These are phyloP conservation scores for Syzygium oleosum DNA, from an alignment of 345 rosid species.

Conservation along the genomic window DNA sequence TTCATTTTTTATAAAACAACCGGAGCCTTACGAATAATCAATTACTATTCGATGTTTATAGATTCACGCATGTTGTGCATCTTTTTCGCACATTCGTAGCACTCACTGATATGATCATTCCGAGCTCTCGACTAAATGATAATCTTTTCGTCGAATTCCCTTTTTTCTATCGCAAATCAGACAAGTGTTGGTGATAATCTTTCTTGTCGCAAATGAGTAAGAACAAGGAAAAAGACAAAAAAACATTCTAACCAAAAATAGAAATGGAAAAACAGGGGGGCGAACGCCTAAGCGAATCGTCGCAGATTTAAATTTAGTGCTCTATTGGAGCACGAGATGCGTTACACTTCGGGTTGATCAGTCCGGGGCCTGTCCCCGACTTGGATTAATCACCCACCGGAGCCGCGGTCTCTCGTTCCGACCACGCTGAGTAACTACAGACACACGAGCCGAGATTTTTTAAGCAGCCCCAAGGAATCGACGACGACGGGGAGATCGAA, in stretches of 20 bases:
- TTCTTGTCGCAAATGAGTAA: not conserved
- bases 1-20: not conserved
- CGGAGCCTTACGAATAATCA: accelerated
- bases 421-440: not conserved
- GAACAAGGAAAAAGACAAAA: not conserved
- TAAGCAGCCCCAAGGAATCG: not conserved
- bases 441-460: not conserved
- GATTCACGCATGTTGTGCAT: not conserved
- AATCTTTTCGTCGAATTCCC: not conserved
- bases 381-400: not conserved
- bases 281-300: not conserved
- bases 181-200: not conserved
- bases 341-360: not conserved
- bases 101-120: not conserved
- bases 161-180: not conserved
- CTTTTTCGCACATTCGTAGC: not conserved
- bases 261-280: not conserved
- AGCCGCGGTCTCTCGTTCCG: not conserved
- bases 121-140: not conserved
- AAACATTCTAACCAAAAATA: not conserved
- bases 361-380: not conserved
- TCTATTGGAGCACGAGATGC: not conserved
- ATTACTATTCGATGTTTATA: not conserved
- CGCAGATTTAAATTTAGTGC: too few relatives aligned
- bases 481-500: too few relatives aligned